Evolutionary conservation across 2,329 filamentous ascomycete genomes (phyloP).

Genomic region (Aspergillus spinulosporus): DNA sequence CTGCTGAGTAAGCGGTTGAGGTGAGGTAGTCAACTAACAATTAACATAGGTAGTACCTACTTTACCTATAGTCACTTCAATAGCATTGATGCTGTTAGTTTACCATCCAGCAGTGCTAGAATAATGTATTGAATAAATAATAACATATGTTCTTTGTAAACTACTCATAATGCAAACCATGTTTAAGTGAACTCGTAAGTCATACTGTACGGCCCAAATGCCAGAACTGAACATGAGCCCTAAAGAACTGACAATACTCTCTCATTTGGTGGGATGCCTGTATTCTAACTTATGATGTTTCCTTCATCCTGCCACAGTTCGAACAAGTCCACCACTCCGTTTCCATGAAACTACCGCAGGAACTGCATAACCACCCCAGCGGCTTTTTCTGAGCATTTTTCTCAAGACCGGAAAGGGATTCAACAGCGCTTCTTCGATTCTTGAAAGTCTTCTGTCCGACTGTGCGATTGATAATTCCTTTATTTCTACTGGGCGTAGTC

Average conservation of each 20-base stretch:
- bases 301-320: conserved; percentile 61
- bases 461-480: conserved; percentile 23
- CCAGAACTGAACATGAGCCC: neutral
- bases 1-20: conserved; percentile 1
- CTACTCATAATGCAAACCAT: neutral
- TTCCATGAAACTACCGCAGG: conserved; percentile 64
- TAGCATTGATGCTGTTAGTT: too few relatives aligned
- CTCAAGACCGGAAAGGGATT: conserved; percentile 41
- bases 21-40: too few relatives aligned
- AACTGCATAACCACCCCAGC: conserved; percentile 60
- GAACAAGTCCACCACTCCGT: conserved; percentile 65
- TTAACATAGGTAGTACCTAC: neutral
- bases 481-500: conserved; percentile 22
- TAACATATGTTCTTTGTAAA: neutral
- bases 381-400: conserved; percentile 48
- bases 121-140: neutral
- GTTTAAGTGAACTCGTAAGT: neutral
- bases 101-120: too few relatives aligned
- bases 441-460: conserved; percentile 27
- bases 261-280: neutral
- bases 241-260: neutral
- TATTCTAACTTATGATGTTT: conserved; percentile 40
- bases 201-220: neutral
- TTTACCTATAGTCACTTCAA: too few relatives aligned
- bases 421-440: conserved; percentile 35